Conservation (phyloP, 2,329 filamentous ascomycete genomes). For the Dothideomycetes sp. region DNA sequence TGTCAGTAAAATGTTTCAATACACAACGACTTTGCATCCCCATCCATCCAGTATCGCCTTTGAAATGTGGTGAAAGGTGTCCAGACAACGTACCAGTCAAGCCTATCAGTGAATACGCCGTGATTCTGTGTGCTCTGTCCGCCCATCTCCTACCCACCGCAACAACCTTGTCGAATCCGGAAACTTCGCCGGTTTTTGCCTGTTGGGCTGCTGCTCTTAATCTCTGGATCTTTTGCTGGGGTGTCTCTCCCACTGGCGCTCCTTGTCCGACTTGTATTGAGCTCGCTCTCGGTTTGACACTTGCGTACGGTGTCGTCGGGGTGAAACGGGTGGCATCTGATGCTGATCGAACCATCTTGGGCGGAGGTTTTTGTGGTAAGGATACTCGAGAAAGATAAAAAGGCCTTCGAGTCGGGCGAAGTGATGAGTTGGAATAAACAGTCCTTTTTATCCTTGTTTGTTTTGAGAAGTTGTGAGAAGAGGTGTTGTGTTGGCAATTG, state of each 20-base stretch:
- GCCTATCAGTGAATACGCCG: slow-evolving; percentile 51
- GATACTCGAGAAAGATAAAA: no score
- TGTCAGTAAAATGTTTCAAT: neutral
- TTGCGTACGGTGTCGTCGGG: slow-evolving; percentile 59
- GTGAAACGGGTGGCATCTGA: slow-evolving; percentile 75
- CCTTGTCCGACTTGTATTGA: slow-evolving; percentile 21
- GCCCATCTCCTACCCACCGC: slow-evolving; percentile 47
- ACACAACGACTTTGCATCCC: neutral
- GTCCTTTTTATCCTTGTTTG: no score
- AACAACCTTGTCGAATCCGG: slow-evolving; percentile 46
- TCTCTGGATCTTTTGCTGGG: slow-evolving; percentile 45
- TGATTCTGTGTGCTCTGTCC: slow-evolving; percentile 52
- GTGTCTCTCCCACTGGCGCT: slow-evolving; percentile 40
- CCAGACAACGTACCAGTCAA: slow-evolving; percentile 42
- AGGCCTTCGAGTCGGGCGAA: no score
- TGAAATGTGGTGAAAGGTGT: neutral
- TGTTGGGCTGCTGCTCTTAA: slow-evolving; percentile 40
- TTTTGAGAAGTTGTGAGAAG: no score
- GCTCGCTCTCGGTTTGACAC: slow-evolving; percentile 45
- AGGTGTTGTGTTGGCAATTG: no score
- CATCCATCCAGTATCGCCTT: neutral
- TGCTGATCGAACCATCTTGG: slow-evolving; percentile 55
- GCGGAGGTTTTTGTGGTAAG: no score
- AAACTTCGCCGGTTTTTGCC: slow-evolving; percentile 42
- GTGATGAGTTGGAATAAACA: no score